Evolutionary conservation across 1,139 yeast species (phyloP).

Genomic region (Suhomyces atakaporum): DNA sequence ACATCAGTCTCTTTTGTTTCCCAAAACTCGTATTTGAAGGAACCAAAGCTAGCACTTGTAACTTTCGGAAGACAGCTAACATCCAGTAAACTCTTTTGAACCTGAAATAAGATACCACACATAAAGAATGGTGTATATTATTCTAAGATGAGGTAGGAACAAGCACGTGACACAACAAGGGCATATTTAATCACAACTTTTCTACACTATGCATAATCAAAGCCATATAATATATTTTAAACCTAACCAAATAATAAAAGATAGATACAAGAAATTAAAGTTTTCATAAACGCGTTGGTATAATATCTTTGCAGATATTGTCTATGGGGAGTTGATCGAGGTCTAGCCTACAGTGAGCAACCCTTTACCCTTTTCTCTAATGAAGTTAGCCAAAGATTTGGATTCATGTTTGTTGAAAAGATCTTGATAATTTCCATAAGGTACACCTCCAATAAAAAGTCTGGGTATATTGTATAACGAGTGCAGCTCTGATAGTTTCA

Average conservation of each 20-base stretch:
- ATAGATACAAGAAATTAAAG: not conserved
- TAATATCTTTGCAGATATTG: not conserved
- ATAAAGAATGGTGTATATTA: not conserved
- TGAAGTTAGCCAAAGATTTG: constrained; percentile 23
- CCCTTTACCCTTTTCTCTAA: constrained; percentile 31
- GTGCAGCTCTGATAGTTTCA: constrained; percentile 4
- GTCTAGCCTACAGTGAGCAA: constrained; percentile 23
- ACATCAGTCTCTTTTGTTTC: constrained; percentile 20
- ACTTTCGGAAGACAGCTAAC: no score
- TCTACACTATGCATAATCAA: no score
- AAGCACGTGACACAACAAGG: no score
- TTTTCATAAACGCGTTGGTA: constrained; percentile 1
- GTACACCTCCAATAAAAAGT: constrained; percentile 35
- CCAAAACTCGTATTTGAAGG: constrained; percentile 19
- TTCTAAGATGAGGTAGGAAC: no score
- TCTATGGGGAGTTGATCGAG: not conserved
- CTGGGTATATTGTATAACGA: constrained; percentile 26
- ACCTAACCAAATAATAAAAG: not conserved
- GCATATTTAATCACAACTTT: no score
- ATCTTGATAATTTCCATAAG: constrained; percentile 30
- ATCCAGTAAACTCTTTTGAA: not conserved
- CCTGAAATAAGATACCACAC: constrained; percentile 1
- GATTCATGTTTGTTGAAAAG: constrained; percentile 24
- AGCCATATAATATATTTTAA: no score
- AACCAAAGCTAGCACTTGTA: not conserved